phyloP scores from a whole-genome alignment of 768 basidiomycete species.

The Lactifluus subvellereus region DNA sequence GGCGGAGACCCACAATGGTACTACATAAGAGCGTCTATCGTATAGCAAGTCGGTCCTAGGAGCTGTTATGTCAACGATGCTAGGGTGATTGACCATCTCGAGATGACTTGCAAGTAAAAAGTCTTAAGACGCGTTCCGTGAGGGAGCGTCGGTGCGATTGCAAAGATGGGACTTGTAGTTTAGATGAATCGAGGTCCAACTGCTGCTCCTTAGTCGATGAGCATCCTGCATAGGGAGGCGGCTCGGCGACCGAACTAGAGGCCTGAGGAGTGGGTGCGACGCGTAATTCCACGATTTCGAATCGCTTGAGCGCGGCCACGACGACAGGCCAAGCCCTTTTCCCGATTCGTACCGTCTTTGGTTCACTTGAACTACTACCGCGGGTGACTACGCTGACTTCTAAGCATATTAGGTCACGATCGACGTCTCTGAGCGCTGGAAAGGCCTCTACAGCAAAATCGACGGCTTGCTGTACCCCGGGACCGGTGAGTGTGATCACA shows the following conservation, averaged over 20 bases:
- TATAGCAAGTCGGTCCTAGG: neutral
- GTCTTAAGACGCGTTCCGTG: neutral
- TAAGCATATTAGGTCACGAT: conserved; percentile 23
- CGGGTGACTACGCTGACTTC: conserved; percentile 24
- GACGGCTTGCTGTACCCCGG: conserved; percentile 24
- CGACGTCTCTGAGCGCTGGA: conserved; percentile 23
- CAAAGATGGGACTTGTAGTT: neutral
- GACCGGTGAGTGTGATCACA: neutral
- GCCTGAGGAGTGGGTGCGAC: conserved; percentile 4
- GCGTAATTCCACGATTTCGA: conserved; percentile 29
- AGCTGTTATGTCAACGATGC: neutral
- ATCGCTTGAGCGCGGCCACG: conserved; percentile 22
- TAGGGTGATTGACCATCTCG: neutral
- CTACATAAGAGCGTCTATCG: no score
- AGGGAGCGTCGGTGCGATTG: neutral
- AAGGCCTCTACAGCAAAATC: conserved; percentile 24
- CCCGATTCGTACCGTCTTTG: conserved; percentile 25
- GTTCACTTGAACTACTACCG: neutral
- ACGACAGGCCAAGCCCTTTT: conserved; percentile 28
- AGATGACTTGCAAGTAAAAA: neutral
- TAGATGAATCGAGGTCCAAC: neutral
- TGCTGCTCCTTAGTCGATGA: neutral
- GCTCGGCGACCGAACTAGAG: neutral
- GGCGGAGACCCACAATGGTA: no score
- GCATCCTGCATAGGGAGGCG: conserved; percentile 6